Percentiles rank a stretch among this genome's conserved stretches.
Conservation (phyloP, 1,284 basidiomycete species). For the Pseudozyma thailandica region DNA sequence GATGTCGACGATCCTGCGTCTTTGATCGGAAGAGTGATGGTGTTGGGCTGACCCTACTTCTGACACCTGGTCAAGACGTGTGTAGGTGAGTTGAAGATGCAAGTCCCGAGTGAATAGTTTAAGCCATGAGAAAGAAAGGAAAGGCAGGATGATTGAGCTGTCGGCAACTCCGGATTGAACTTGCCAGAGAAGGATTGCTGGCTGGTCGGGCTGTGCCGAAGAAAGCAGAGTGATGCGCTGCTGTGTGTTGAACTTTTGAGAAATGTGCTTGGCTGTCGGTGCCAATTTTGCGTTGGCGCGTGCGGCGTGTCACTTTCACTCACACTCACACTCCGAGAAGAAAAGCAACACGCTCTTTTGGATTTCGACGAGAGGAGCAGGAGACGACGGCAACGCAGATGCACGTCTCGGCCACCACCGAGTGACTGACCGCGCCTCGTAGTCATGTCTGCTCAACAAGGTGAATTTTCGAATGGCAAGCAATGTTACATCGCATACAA, state of each 20-base stretch:
- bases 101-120: too few species aligned
- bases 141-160: neutral
- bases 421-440: too few species aligned
- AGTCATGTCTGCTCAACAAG: too few species aligned
- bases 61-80: neutral
- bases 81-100: too few species aligned
- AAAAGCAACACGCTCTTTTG: neutral
- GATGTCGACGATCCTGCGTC: neutral
- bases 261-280: neutral
- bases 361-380: neutral
- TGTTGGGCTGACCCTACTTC: neutral
- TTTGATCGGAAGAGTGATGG: slow-evolving; percentile 1
- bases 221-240: too few species aligned
- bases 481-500: too few species aligned
- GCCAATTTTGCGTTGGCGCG: slow-evolving; percentile 16
- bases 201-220: slow-evolving; percentile 11
- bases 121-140: neutral
- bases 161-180: neutral
- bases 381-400: too few species aligned
- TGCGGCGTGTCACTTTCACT: slow-evolving; percentile 8
- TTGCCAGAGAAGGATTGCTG: too few species aligned
- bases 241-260: neutral
- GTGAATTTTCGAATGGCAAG: too few species aligned
- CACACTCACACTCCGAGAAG: neutral
- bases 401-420: too few species aligned